Evolutionary conservation across 2,329 filamentous ascomycete species (phyloP).

Genomic region (Epichloe aotearoae): DNA sequence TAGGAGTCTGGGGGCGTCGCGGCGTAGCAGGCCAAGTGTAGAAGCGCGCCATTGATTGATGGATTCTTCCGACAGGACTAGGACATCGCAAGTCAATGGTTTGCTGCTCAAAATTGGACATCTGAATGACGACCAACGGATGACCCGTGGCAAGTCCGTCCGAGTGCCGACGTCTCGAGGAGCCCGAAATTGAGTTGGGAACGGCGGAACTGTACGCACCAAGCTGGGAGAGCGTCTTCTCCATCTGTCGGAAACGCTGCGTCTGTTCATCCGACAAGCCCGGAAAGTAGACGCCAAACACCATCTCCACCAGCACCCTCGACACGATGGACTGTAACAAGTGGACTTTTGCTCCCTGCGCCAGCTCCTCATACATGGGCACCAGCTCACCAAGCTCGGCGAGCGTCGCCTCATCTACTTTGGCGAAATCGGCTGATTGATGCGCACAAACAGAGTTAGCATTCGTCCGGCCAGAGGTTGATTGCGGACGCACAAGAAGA

Average conservation of each 20-base stretch:
- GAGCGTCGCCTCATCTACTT: conserved; percentile 26
- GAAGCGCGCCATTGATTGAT: conserved; percentile 54
- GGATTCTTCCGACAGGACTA: conserved; percentile 32
- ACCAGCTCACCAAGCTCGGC: conserved; percentile 34
- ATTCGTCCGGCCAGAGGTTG: neutral
- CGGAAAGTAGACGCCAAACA: conserved; percentile 52
- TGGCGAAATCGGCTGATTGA: conserved; percentile 29
- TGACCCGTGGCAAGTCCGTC: no score
- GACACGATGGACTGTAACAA: conserved; percentile 51
- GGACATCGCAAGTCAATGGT: neutral
- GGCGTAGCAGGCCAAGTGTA: conserved; percentile 47
- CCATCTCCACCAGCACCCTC: conserved; percentile 42
- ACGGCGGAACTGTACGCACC: conserved; percentile 17
- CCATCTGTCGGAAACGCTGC: conserved; percentile 33
- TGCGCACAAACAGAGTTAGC: neutral
- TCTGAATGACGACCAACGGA: no score
- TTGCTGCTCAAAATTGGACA: no score
- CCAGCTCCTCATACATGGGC: conserved; percentile 44
- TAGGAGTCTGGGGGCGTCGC: conserved; percentile 35
- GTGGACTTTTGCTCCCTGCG: conserved; percentile 42
- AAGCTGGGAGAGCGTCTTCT: conserved; percentile 30
- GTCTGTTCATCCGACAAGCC: conserved; percentile 45
- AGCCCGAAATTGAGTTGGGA: neutral
- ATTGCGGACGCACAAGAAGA: neutral
- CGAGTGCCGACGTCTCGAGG: no score